Conservation (phyloP, 306 rosid genomes). For the Medicago lupulina region DNA sequence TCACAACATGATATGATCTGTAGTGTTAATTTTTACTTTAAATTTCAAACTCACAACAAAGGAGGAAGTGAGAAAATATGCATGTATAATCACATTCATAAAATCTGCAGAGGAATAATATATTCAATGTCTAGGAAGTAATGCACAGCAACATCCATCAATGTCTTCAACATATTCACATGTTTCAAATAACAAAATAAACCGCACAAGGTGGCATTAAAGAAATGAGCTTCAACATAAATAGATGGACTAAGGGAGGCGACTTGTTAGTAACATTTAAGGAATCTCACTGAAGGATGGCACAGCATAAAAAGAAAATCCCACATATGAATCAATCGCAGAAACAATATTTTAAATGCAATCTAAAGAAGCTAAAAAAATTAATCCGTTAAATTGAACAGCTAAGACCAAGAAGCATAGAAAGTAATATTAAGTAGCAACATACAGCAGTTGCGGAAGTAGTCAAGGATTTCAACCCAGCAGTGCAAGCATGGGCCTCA, state of each 20-base stretch:
- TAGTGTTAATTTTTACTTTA: not conserved
- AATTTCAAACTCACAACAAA: not conserved
- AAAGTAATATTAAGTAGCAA: slow-evolving; percentile 16
- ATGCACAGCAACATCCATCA: not conserved
- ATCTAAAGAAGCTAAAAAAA: slow-evolving; percentile 8
- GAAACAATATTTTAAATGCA: not conserved
- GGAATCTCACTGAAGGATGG: not conserved
- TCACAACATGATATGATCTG: not conserved
- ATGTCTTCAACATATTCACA: not conserved
- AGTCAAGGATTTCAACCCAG: slow-evolving; percentile 95
- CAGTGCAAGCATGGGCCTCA: slow-evolving; percentile 99
- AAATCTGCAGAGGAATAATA: too few species aligned
- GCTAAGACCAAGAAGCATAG: slow-evolving; percentile 5
- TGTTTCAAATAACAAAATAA: not conserved
- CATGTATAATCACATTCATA: too few species aligned
- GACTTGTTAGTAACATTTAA: not conserved
- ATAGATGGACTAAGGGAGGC: not conserved
- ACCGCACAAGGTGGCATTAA: not conserved
- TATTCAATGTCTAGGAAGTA: too few species aligned
- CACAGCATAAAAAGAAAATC: not conserved
- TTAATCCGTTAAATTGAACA: slow-evolving; percentile 9
- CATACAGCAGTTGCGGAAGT: slow-evolving; percentile 94
- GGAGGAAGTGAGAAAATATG: too few species aligned
- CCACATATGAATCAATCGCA: not conserved
- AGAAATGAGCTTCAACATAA: not conserved